Evolutionary conservation across 1,284 basidiomycete genomes (phyloP).

Genomic region (Peniophora sp.): DNA sequence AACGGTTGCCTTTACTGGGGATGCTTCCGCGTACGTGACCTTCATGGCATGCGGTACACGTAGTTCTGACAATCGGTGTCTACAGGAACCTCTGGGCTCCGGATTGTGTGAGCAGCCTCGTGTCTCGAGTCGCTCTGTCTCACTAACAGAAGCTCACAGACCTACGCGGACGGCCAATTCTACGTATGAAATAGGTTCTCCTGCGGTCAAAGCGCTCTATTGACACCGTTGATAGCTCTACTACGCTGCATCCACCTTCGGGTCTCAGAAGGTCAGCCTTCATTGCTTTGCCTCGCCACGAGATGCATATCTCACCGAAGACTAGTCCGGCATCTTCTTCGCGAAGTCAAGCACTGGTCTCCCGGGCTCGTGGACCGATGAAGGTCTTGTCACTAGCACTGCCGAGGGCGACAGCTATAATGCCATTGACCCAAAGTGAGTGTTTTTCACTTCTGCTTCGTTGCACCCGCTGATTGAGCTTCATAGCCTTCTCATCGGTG

Average conservation of each 20-base stretch:
- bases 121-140: no score
- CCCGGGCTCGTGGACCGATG: conserved; percentile 37
- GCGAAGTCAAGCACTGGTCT: conserved; percentile 38
- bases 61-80: background rate
- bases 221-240: conserved; percentile 24
- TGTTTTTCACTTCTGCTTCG: no score
- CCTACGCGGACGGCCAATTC: conserved; percentile 35
- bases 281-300: background rate
- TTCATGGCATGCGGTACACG: background rate
- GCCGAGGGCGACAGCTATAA: conserved; percentile 36
- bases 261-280: conserved; percentile 34
- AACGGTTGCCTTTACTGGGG: conserved; percentile 43
- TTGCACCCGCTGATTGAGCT: conserved; percentile 1
- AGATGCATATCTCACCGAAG: background rate
- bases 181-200: conserved; percentile 21
- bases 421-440: conserved; percentile 51
- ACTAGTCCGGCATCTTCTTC: conserved; percentile 40
- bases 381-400: conserved; percentile 43
- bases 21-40: conserved; percentile 32
- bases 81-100: conserved; percentile 41
- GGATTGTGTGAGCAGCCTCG: conserved; percentile 26
- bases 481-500: conserved; percentile 17
- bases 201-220: conserved; percentile 1
- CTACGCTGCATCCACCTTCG: conserved; percentile 38
- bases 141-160: conserved; percentile 6